A percentile compares a stretch with the other conserved stretches of the same genome.
phyloP scores from a whole-genome alignment of 306 rosid species.

The Malus sieversii region DNA sequence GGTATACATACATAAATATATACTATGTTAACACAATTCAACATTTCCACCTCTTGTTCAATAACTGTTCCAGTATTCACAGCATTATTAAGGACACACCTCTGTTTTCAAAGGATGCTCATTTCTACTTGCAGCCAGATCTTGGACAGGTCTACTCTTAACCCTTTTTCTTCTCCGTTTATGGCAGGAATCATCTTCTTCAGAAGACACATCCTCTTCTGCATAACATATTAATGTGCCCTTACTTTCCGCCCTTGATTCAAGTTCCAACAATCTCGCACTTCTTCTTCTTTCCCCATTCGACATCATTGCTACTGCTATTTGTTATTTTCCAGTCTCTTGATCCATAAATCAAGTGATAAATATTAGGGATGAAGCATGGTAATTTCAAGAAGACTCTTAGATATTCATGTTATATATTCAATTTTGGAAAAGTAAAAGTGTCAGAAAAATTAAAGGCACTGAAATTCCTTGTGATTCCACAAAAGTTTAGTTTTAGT shows the following conservation, averaged over 20 bases:
- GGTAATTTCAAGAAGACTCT: not conserved
- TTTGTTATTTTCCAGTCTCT: not conserved
- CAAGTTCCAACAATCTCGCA: not conserved
- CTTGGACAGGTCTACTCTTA: conserved; percentile 2
- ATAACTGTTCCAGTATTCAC: not conserved
- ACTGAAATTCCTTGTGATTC: not conserved
- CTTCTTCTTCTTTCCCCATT: conserved; percentile 6
- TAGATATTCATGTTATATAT: not conserved
- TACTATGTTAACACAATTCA: not conserved
- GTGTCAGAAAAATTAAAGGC: no score
- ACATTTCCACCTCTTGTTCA: not conserved
- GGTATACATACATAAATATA: not conserved
- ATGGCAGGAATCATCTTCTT: not conserved
- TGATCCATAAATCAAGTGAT: not conserved
- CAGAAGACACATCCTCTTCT: not conserved
- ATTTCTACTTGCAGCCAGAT: not conserved
- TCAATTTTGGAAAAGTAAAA: not conserved
- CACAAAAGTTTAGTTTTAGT: not conserved
- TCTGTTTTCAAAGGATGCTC: not conserved
- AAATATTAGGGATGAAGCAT: not conserved
- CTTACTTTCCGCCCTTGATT: not conserved
- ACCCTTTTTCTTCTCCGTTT: conserved; percentile 4
- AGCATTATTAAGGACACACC: not conserved
- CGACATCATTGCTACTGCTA: not conserved
- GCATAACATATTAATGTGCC: not conserved